phyloP scores from a whole-genome alignment of 2,329 filamentous ascomycete species.

The Onygenales sp. region DNA sequence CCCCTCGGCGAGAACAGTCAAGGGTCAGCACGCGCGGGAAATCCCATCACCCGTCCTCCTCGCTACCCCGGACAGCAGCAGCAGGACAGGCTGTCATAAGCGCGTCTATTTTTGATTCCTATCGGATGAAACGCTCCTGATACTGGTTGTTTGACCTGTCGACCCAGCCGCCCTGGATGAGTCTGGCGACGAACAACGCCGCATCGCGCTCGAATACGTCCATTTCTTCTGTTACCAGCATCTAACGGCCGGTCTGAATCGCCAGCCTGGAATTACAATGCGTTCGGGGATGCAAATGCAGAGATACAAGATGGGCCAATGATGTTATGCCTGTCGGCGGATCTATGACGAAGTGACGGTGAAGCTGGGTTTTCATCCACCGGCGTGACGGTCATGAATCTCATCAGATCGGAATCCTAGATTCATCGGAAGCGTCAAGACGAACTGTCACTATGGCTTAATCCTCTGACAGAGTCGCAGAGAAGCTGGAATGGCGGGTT shows the following conservation, averaged over 20 bases:
- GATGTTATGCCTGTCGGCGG: background rate
- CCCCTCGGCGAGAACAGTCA: background rate
- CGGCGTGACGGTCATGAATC: too few species aligned
- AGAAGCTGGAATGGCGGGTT: too few species aligned
- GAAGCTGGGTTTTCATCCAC: too few species aligned
- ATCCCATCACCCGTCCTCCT: background rate
- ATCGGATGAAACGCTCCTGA: background rate
- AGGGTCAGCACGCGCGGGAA: background rate
- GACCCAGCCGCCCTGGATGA: background rate
- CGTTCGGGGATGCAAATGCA: background rate
- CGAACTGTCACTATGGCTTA: too few species aligned
- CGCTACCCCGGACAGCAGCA: background rate
- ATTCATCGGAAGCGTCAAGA: too few species aligned
- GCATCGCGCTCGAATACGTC: background rate
- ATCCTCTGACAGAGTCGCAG: too few species aligned
- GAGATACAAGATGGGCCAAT: background rate
- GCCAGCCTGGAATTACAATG: background rate
- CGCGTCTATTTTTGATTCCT: background rate
- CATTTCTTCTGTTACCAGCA: background rate
- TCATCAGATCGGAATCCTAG: too few species aligned
- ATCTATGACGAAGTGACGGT: too few species aligned
- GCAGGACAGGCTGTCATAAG: background rate
- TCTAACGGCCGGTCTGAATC: background rate
- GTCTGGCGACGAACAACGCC: background rate
- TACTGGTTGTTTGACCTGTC: background rate